Evolutionary conservation across 345 rosid species (phyloP).

Genomic region (Bruguiera gymnorhiza): DNA sequence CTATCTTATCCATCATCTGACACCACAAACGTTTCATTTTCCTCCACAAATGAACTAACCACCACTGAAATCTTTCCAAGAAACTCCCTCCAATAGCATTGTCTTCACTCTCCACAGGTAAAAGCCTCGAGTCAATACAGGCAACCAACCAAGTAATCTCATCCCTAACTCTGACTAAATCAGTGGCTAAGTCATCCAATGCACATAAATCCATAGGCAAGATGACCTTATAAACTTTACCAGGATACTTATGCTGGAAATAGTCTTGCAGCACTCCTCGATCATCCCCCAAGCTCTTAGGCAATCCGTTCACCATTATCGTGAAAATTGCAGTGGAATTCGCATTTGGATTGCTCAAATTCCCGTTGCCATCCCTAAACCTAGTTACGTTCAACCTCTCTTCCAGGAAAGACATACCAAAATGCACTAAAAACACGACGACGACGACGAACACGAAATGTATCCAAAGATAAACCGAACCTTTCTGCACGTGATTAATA

Average conservation of each 20-base stretch:
- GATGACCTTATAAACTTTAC: constrained; percentile 71
- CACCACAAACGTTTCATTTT: constrained; percentile 43
- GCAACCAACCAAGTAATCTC: constrained; percentile 93
- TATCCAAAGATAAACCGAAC: constrained; percentile 74
- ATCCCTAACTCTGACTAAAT: constrained; percentile 71
- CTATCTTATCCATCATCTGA: constrained; percentile 41
- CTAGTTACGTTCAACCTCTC: constrained; percentile 73
- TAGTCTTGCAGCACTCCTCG: constrained; percentile 62
- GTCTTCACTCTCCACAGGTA: constrained; percentile 50
- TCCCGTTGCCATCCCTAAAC: constrained; percentile 92
- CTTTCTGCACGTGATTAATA: constrained; percentile 74
- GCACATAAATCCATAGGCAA: constrained; percentile 97
- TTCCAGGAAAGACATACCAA: constrained; percentile 65
- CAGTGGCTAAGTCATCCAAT: constrained; percentile 83
- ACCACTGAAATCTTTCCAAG: constrained; percentile 23
- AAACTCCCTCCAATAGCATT: constrained; percentile 23
- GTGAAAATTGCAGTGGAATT: constrained; percentile 81
- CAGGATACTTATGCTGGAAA: constrained; percentile 71
- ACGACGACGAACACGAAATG: constrained; percentile 71
- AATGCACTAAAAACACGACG: constrained; percentile 61
- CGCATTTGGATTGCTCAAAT: constrained; percentile 58
- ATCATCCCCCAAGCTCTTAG: constrained; percentile 73
- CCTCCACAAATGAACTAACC: constrained; percentile 32
- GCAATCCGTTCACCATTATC: constrained; percentile 85
- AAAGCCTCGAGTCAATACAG: constrained; percentile 66